Evolutionary conservation across 495 filamentous ascomycete genomes (phyloP), one percentile per base, ranked within the genome.

Genomic region (Tuber indicum): DNA sequence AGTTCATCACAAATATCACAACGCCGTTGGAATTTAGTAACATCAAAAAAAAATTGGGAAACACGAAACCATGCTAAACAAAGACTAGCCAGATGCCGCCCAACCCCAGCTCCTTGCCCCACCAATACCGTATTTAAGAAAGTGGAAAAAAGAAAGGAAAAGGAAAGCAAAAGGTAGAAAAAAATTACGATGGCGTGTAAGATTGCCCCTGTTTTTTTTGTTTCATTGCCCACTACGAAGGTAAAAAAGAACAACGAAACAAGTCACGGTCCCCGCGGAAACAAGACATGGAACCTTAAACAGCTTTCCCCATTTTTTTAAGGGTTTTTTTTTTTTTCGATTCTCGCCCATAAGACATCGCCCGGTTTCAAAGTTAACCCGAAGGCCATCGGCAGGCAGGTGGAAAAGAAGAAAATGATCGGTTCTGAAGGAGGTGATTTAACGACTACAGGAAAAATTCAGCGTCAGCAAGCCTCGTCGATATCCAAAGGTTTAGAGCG

Each of bases 261-360:
- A 62, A 26, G n/a, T 2, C n/a, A 32, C 32, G 12, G 52, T 16
- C 5, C 52, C 52, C 12, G n/a, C n/a, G 52, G n/a, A 12, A 10
- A 62, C 49, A 62, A 62, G n/a, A 62, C n/a, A 62, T 52, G n/a
- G 52, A 62, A 16, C 52, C 52, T 16, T 1, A 23, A 62, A 14
- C 52, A 32, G n/a, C 26, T 3, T 23, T 16, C 26, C 52, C n/a
- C 10, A 3, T 8, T 32, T 26, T 62, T 62, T 62, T 7, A 49
- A 49, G 46, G n/a, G n/a, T n/a, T 62, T 62, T 62, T 62, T 52
- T 52, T n/a, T 52, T n/a, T n/a, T 62, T 62, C 52, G n/a, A 62
- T 32, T 32, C n/a, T 16, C n/a, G 52, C 52, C n/a, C n/a, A 26
- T 4, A 62, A 16, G 12, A 32, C n/a, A 62, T 26, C n/a, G 10